These are phyloP conservation scores for Magnolia officinalis DNA, from an alignment of 164 flowering plant genomes.

Conservation along the genomic window DNA sequence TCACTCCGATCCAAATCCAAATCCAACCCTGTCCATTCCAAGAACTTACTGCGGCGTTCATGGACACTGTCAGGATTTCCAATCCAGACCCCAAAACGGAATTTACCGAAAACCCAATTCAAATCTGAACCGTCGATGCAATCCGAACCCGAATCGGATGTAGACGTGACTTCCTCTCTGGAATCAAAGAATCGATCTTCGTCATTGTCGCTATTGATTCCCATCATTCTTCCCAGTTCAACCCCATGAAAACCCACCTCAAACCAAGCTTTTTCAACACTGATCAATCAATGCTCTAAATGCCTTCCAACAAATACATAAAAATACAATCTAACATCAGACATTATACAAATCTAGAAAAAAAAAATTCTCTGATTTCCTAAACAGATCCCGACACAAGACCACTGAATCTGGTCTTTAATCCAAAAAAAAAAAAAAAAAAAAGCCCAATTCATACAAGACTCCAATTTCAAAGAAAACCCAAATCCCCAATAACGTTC, in stretches of 20 bases:
- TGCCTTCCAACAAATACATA: background rate
- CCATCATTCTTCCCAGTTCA: conserved; percentile 15
- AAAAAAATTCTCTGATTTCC: conserved; percentile 12
- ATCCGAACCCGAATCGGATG: conserved; percentile 49
- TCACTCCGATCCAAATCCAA: conserved; percentile 16
- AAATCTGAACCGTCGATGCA: conserved; percentile 26
- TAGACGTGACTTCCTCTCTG: conserved; percentile 49
- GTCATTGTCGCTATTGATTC: conserved; percentile 24
- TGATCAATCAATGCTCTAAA: background rate
- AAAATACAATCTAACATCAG: background rate
- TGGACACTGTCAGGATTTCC: conserved; percentile 42
- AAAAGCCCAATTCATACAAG: background rate
- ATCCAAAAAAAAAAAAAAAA: background rate
- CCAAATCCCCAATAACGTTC: conserved; percentile 12
- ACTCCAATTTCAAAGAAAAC: conserved; percentile 16
- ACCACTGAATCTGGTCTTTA: conserved; percentile 58
- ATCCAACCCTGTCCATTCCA: conserved; percentile 45
- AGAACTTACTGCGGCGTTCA: conserved; percentile 57
- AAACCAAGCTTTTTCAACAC: conserved; percentile 6
- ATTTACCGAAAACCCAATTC: conserved; percentile 10
- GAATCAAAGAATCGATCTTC: conserved; percentile 62
- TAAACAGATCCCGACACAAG: conserved; percentile 62
- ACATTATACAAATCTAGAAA: background rate
- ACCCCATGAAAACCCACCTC: conserved; percentile 8
- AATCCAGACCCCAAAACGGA: conserved; percentile 51